phyloP scores from a whole-genome alignment of 2,329 filamentous ascomycete genomes.

The Waltergamsia citrina region DNA sequence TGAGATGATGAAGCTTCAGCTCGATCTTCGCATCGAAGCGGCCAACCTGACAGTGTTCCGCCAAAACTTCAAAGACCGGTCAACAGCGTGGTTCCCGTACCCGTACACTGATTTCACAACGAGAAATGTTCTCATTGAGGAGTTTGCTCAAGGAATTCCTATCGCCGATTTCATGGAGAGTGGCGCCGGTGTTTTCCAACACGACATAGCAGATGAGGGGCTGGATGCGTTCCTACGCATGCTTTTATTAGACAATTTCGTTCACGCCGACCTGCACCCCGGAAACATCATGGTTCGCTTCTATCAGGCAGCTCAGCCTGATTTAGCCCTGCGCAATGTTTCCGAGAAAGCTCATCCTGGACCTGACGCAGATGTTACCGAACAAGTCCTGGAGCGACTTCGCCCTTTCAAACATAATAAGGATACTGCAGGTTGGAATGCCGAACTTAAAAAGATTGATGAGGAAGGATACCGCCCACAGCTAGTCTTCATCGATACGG shows the following conservation, averaged over 20 bases:
- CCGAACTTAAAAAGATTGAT: conserved; percentile 68
- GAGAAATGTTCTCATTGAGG: conserved; percentile 84
- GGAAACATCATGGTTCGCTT: conserved; percentile 99
- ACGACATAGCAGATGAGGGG: conserved; percentile 90
- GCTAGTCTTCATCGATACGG: conserved; percentile 94
- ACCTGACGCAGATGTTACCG: conserved; percentile 61
- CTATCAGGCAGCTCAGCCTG: conserved; percentile 70
- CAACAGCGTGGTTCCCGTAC: conserved; percentile 94
- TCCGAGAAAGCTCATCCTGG: neutral
- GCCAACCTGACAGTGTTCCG: conserved; percentile 85
- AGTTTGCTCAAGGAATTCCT: conserved; percentile 91
- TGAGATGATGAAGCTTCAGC: conserved; percentile 97
- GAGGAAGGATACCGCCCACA: conserved; percentile 85
- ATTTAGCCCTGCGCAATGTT: conserved; percentile 32
- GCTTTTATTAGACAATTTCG: conserved; percentile 94
- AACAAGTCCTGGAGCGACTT: conserved; percentile 73
- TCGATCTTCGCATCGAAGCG: conserved; percentile 90
- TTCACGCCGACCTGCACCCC: conserved; percentile 91
- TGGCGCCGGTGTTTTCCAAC: conserved; percentile 85
- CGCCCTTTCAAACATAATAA: conserved; percentile 57
- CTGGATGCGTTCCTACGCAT: conserved; percentile 94
- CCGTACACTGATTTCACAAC: conserved; percentile 91
- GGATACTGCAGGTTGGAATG: conserved; percentile 61
- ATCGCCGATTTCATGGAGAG: conserved; percentile 83
- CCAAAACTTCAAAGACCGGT: conserved; percentile 78